Conservation (phyloP, 2,329 filamentous ascomycete species). For the Arachnopeziza araneosa region DNA sequence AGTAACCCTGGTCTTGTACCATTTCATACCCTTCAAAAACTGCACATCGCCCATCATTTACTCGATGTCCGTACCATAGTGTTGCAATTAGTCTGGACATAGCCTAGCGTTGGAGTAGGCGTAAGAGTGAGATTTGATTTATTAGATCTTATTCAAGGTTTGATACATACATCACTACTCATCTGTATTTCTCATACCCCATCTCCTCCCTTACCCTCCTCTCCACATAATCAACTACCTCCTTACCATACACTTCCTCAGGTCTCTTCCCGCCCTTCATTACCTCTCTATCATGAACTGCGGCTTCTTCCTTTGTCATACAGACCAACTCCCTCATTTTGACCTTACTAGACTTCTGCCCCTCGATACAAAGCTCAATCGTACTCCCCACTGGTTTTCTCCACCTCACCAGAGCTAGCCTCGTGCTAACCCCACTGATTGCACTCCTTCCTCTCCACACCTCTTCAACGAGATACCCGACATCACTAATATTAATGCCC, state of each 20-base stretch:
- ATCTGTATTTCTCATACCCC: conserved; percentile 50
- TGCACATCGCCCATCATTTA: too few species aligned
- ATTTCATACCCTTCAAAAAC: too few species aligned
- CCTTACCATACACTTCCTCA: conserved; percentile 68
- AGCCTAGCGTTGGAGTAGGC: too few species aligned
- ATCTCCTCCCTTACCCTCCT: conserved; percentile 62
- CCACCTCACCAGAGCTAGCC: conserved; percentile 80
- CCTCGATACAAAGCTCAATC: conserved; percentile 60
- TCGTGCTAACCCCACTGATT: conserved; percentile 74
- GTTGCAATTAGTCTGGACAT: too few species aligned
- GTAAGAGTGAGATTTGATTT: background rate
- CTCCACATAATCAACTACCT: conserved; percentile 63
- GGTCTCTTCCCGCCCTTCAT: conserved; percentile 61
- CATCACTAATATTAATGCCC: conserved; percentile 71
- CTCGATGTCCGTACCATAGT: too few species aligned
- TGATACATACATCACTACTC: background rate
- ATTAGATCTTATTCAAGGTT: background rate
- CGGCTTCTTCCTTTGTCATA: conserved; percentile 89
- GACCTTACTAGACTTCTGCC: conserved; percentile 72
- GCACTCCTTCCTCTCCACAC: conserved; percentile 78
- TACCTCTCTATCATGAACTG: conserved; percentile 72
- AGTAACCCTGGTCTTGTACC: too few species aligned
- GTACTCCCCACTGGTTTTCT: conserved; percentile 52
- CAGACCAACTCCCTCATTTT: conserved; percentile 69
- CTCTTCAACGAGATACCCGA: conserved; percentile 86